Conservation (phyloP, 768 basidiomycete species). For the Rhizopogon roseolus region DNA sequence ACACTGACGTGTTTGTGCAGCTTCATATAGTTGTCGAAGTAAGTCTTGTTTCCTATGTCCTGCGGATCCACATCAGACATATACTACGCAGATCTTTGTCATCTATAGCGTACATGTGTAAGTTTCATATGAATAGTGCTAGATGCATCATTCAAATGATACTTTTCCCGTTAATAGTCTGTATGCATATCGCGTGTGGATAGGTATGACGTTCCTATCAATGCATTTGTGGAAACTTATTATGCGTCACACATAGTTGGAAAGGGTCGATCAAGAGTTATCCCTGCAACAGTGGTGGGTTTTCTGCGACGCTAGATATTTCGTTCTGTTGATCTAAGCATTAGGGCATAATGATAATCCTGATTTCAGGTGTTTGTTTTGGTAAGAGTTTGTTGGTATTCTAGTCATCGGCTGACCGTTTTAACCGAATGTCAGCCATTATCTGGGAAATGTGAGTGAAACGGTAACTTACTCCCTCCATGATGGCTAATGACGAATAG, state of each 20-base stretch:
- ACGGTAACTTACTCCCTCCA: no score
- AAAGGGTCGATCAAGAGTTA: not conserved
- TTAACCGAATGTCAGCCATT: no score
- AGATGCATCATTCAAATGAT: not conserved
- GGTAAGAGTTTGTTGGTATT: not conserved
- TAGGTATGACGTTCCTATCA: not conserved
- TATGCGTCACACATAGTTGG: not conserved
- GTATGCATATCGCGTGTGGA: not conserved
- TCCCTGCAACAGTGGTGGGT: conserved; percentile 1
- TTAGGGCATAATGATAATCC: not conserved
- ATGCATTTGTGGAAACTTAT: not conserved
- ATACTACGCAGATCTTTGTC: not conserved
- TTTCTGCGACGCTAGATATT: not conserved
- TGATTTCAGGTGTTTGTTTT: not conserved
- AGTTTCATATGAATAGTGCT: not conserved
- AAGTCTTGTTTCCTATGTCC: not conserved
- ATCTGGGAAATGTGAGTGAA: no score
- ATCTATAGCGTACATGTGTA: not conserved
- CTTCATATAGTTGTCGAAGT: not conserved
- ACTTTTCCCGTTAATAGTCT: not conserved
- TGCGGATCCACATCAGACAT: not conserved
- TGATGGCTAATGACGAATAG: no score
- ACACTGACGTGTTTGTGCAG: not conserved
- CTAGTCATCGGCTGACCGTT: not conserved
- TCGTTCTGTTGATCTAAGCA: not conserved